Base-by-base conservation (phyloP, 1,139 yeast genomes). In the Zhuliangozyma blackwelliae region DNA sequence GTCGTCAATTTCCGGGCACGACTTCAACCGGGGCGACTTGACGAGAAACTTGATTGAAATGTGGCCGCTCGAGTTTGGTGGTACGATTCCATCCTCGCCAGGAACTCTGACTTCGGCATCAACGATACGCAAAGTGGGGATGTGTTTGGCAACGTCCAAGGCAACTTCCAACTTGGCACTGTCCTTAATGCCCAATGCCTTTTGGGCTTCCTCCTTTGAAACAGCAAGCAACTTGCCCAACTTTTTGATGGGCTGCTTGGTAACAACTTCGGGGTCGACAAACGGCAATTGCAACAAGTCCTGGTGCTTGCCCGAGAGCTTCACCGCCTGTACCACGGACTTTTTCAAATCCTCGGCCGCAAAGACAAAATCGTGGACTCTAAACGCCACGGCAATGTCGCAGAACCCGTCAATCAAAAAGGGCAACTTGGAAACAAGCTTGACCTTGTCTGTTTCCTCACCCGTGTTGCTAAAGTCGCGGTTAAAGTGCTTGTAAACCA, bases 231-330 rank as follows among this genome's bases (percentile, higher is more conserved):
- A 63, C 54, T 83, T 84, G 38, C 92, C 89, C 40, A 86, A 54
- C 41, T 82, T 82, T 40, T 72, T 67, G 33, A 82, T 66, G 23
- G 63, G 60, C 41, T 67, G 71, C 3, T 62, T 59, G 40, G 68
- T 72, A 25, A 79, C 63, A 3, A 61, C 59, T 10, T 68, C 59
- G 5, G 63, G 49, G 41, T 78, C 71, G 32, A 83, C 86, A 43
- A 77, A 79, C 19, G 97, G 97, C 45, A 92, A 71, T 66, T 92
- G 98, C 46, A 84, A 68, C 39, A 82, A 68, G 53, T 84, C 89
- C 43, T 81, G 82, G 44, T 72, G 60, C 40, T 67, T 68, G 10
- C 78, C 75, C 35, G 62, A 63, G 27, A 72, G 71, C 37, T 82
- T 79, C 3, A 87, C 80, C 3, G 95, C 97, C 61, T 89, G 97